Conservation (phyloP, 2,329 filamentous ascomycete genomes). For the Chrysoporthe cubensis region DNA sequence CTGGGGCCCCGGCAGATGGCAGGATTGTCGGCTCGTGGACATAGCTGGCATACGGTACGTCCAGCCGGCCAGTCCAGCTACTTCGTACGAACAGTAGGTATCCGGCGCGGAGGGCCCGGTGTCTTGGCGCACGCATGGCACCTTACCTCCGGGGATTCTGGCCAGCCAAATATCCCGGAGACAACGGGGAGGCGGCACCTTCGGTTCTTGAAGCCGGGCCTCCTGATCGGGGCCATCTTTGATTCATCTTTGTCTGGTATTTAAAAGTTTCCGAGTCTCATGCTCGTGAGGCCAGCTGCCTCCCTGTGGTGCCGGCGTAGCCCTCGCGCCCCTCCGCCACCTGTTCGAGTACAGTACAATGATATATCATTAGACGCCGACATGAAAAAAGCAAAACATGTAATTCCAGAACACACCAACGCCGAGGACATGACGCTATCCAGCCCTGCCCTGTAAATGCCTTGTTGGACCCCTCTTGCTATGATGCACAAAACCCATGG, state of each 20-base stretch:
- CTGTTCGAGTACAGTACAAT: slow-evolving; percentile 13
- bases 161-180: background rate
- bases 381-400: slow-evolving; percentile 3
- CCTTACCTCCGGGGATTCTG: too few relatives aligned
- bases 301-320: slow-evolving; percentile 6
- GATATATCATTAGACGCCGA: slow-evolving; percentile 18
- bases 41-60: too few relatives aligned
- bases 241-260: slow-evolving; percentile 8
- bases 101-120: too few relatives aligned
- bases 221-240: background rate
- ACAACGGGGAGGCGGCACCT: background rate
- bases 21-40: too few relatives aligned
- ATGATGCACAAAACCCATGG: slow-evolving; percentile 22
- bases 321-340: background rate
- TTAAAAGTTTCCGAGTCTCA: slow-evolving; percentile 11
- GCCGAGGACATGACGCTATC: slow-evolving; percentile 13
- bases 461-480: slow-evolving; percentile 18
- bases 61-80: too few relatives aligned
- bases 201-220: background rate
- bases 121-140: too few relatives aligned
- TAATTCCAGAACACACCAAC: slow-evolving; percentile 13
- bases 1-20: too few relatives aligned
- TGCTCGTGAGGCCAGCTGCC: slow-evolving; percentile 6
- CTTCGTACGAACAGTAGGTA: too few relatives aligned
- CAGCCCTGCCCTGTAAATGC: slow-evolving; percentile 15